phyloP scores from a whole-genome alignment of 495 filamentous ascomycete genomes.

The Aspergillus sclerotioniger region DNA sequence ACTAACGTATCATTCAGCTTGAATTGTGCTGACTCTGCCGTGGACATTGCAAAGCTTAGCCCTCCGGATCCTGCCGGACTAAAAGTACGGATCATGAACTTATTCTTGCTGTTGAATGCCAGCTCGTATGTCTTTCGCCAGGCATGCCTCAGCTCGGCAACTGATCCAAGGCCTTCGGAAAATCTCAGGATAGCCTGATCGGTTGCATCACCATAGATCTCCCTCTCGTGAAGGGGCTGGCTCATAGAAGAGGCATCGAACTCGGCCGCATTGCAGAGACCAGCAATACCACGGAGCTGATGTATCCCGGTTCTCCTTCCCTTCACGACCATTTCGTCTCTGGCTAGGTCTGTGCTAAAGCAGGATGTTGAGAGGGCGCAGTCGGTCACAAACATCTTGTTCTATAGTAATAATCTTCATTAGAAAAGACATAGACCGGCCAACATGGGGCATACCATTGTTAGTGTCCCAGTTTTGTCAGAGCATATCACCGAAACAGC shows the following conservation, averaged over 20 bases:
- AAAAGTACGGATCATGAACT: conserved; percentile 59
- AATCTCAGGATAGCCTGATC: conserved; percentile 67
- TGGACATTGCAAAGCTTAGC: conserved; percentile 5
- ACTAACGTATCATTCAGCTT: conserved; percentile 5
- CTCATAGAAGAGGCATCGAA: conserved; percentile 58
- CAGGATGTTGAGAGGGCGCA: conserved; percentile 28
- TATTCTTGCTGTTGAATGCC: conserved; percentile 73
- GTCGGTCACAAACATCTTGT: conserved; percentile 60
- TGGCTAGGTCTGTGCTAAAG: conserved; percentile 36
- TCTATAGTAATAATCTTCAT: conserved; percentile 29
- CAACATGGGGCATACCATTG: conserved; percentile 38
- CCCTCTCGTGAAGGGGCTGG: conserved; percentile 49
- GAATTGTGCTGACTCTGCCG: conserved; percentile 22
- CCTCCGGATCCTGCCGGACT: background rate
- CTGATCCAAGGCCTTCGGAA: conserved; percentile 51
- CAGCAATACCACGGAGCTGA: conserved; percentile 50
- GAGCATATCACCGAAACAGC: conserved; percentile 66
- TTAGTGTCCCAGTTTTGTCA: conserved; percentile 69
- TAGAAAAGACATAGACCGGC: background rate
- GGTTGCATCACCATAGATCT: conserved; percentile 66
- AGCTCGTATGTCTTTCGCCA: conserved; percentile 60
- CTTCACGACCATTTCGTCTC: conserved; percentile 31
- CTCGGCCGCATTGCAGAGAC: conserved; percentile 65
- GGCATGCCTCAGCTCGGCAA: conserved; percentile 38
- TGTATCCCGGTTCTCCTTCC: conserved; percentile 26